These are phyloP conservation scores for Hortaea sp. DNA, from an alignment of 2,329 filamentous ascomycete species.

Conservation along the genomic window DNA sequence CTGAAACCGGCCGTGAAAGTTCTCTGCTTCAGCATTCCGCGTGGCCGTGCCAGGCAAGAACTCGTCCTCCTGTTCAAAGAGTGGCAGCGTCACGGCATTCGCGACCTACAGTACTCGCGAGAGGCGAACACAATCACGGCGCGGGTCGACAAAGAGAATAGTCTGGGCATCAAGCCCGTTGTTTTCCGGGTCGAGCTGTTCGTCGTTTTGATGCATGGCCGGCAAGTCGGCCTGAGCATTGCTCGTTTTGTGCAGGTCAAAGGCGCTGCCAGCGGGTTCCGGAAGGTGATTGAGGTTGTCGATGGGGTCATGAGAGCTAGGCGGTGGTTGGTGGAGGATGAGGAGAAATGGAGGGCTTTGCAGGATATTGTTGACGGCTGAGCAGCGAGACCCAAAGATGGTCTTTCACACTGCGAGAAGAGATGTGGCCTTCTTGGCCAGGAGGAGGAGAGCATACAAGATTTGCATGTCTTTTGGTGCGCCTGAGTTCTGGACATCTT, in stretches of 20 bases:
- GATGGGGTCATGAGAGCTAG: constrained; percentile 56
- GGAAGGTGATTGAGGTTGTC: constrained; percentile 70
- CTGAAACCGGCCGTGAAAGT: constrained; percentile 72
- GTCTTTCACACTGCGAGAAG: too few species aligned
- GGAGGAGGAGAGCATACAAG: too few species aligned
- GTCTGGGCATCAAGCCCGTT: constrained; percentile 76
- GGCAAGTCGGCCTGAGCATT: constrained; percentile 64
- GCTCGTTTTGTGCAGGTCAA: constrained; percentile 80
- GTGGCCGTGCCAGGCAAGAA: constrained; percentile 66
- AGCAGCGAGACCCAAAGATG: not conserved
- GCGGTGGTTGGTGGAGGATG: constrained; percentile 55
- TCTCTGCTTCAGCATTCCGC: constrained; percentile 65
- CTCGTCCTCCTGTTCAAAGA: constrained; percentile 64
- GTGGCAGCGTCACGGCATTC: constrained; percentile 68
- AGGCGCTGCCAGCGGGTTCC: constrained; percentile 78
- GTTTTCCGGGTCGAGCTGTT: constrained; percentile 80
- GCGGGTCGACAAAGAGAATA: constrained; percentile 65
- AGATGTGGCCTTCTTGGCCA: too few species aligned
- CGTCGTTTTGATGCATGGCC: constrained; percentile 77
- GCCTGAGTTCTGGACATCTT: too few species aligned
- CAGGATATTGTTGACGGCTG: constrained; percentile 29
- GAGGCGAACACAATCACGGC: constrained; percentile 70
- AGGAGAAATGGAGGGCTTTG: constrained; percentile 34
- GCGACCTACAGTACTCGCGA: constrained; percentile 69
- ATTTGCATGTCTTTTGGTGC: too few species aligned